Base-by-base conservation (phyloP, 2,329 filamentous ascomycete genomes). In the Apiospora malaysiana region DNA sequence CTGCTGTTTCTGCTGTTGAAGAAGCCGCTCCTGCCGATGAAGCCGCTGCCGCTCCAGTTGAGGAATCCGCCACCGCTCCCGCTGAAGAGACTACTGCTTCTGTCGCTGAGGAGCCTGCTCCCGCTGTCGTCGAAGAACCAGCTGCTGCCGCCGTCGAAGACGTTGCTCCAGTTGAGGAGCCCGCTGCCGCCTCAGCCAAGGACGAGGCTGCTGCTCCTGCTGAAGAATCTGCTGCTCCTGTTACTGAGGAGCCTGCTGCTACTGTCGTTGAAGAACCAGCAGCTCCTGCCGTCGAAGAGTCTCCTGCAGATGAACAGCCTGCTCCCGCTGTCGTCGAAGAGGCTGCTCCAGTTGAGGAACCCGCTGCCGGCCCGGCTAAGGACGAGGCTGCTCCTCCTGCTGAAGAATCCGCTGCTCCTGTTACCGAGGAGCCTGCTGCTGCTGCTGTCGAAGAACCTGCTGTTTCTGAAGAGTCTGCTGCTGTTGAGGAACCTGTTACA, bases 11-110 rank as follows among this genome's bases (percentile, higher is more conserved):
- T 56, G 69, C 49, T 69, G 32, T 40, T 43, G 68, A 70, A 66
- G 49, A 65, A 69, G 45, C 70, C 69, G 70, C 71, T 69, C 40
- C 43, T 67, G 47, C 69, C 40, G 69, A 73, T 65, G 40, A 70
- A 40, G 32, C 70, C 70, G 65, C 70, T 8, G 27, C 66, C 47
- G 21, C 51, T 45, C n/a, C 59, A 10, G 59, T 27, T 37, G 47
- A 71, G 21, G 59, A 49, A n/a, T 32, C 42, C 68, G 42, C 43
- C 45, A 40, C 68, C 68, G 68, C 69, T 67, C 59, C 68, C 49
- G 65, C 51, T 40, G 68, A 56, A 40, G 70, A 69, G 7, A 14
- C 65, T 51, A n/a, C 68, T 68, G 18, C 25, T 8, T 68, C 70
- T n/a, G 63, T 70, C 18, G 21, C 23, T 49, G 71, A 74, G 25